Evolutionary conservation across 192 early-diverging fungal species (phyloP).

Genomic region (Backusella circina): DNA sequence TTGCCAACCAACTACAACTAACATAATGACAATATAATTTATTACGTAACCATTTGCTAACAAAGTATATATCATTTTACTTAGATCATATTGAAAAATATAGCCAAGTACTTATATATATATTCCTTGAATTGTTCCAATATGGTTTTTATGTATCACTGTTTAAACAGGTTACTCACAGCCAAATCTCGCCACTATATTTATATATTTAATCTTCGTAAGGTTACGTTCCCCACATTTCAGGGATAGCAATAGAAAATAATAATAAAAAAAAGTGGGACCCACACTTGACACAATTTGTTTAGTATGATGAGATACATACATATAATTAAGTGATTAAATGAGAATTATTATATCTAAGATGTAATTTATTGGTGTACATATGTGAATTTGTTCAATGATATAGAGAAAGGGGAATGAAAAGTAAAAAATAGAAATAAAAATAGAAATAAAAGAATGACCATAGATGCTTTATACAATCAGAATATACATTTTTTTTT

Average conservation of each 20-base stretch:
- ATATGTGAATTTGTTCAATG: neutral
- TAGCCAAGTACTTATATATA: neutral
- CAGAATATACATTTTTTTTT: neutral
- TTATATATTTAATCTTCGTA: slow-evolving; percentile 2
- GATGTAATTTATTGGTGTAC: neutral
- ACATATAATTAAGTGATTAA: neutral
- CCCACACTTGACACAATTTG: neutral
- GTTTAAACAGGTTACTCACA: neutral
- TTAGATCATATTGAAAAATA: neutral
- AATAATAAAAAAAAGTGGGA: neutral
- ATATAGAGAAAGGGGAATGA: neutral
- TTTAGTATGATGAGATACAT: neutral
- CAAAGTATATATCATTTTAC: neutral
- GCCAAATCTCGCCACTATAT: neutral
- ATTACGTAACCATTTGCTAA: neutral
- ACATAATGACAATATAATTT: neutral
- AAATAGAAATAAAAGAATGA: neutral
- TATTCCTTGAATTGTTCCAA: neutral
- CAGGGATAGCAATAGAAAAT: neutral
- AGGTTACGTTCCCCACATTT: neutral
- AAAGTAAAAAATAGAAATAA: neutral
- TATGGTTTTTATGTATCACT: neutral
- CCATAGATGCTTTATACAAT: neutral
- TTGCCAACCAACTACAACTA: neutral
- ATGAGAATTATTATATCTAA: neutral